Base-by-base conservation (phyloP, 1,284 basidiomycete species). In the Paramarasmius palmivorus region DNA sequence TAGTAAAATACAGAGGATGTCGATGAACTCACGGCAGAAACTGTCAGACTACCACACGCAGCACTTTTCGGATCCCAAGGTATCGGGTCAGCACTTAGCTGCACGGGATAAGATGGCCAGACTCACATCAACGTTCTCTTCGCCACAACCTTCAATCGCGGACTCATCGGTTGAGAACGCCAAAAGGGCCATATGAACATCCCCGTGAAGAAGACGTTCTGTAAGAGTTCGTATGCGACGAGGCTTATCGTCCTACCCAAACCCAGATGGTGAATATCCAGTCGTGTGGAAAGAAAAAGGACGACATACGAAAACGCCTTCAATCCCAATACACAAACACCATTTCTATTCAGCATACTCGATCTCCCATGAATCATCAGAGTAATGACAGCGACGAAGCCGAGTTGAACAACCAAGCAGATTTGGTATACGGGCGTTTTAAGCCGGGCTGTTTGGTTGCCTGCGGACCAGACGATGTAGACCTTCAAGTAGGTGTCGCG, bases 181-280 rank as follows among this genome's bases (percentile, higher is more conserved):
- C 45, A 56, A n/a, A 56, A 44, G 3, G 55, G 55, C 50, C 50
- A 56, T 10, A 56, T 29, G 35, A 56, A 56, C 55, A 56, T 56
- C 10, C 39, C 34, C 17, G 55, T 56, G 9, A 56, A 45, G 25
- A 56, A 56, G 4, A 53, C 29, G n/a, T 56, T 56, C 8, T 52
- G 40, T 25, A 26, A 36, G 7, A 56, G 35, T 20, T 56, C 55
- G 34, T 56, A 56, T 23, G 38, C 32, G 22, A 52, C 46, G 23
- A 56, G 35, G 25, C 45, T 36, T 23, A 56, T 45, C 4, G 45
- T 49, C 44, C 55, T 56, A 35, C 17, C 4, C 32, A 26, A n/a
- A 6, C 37, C 14, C 38, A 23, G 14, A 35, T 29, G 19, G 10
- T 37, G 14, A n/a, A n/a, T n/a, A n/a, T 17, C 36, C 14, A 37